Base-by-base conservation (phyloP, 1,139 yeast species). In the Pneumocystis sp. region DNA sequence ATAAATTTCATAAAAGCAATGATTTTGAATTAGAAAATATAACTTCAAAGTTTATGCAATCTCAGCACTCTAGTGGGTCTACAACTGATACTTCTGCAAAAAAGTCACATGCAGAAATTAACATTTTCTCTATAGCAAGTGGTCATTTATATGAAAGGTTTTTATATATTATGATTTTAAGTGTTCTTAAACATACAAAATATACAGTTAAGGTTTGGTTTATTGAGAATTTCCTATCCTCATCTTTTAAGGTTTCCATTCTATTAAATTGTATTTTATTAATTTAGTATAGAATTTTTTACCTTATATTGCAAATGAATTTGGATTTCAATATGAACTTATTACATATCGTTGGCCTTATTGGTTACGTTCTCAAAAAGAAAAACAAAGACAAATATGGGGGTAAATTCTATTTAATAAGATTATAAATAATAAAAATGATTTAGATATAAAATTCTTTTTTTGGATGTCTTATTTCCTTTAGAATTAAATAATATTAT, bases 281-380 rank as follows among this genome's bases (percentile, higher is more conserved):
- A 12, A 17, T 42, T 63, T 35, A 5, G 12, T 56, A 10, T 63
- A 61, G 56, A 73, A 76, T 60, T 79, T 83, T 64, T 73, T 89
- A n/a, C 87, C 89, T 0, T 70, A 72, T n/a, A 73, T 90, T 62
- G 85, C 95, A 0, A 74, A 76, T n/a, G 72, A 81, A 64, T 81
- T 80, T 68, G 80, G 81, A 0, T 84, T 88, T 69, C 81, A 85
- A 62, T 88, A 85, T 71, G 91, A 89, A 71, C 76, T 88, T 61
- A 80, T 93, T 25, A 83, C 86, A 1, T 93, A 88, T 74, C 86
- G 87, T 70, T 93, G 98, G 98, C 98, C 98, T 12, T 76, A 79
- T 34, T 93, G 97, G 95, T 78, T 93, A 39, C 80, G 95, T 62
- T 80, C 80, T 1, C 97, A 93, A 74, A 74, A 85, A 42, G 90